phyloP scores from a whole-genome alignment of 192 early-diverging fungal species.

The Mortierella claussenii region DNA sequence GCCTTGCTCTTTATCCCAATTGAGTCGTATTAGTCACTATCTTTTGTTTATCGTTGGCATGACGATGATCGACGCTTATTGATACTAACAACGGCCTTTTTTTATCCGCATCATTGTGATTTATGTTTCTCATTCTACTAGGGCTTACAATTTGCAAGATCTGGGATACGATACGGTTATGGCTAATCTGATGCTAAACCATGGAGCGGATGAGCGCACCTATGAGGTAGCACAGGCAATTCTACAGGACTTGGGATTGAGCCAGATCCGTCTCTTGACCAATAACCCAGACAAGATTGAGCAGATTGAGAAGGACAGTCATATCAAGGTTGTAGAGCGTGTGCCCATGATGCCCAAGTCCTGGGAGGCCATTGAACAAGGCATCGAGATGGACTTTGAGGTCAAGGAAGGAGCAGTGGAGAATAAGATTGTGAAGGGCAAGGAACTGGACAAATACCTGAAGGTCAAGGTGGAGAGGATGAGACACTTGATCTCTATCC shows the following conservation, averaged over 20 bases:
- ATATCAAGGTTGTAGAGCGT: constrained; percentile 81
- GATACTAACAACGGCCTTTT: constrained; percentile 2
- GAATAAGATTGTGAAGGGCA: constrained; percentile 47
- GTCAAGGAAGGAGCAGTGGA: constrained; percentile 40
- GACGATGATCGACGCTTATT: too few species aligned
- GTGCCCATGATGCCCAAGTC: constrained; percentile 91
- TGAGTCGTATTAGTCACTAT: too few species aligned
- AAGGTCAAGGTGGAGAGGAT: constrained; percentile 91
- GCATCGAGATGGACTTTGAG: constrained; percentile 29
- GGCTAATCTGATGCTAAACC: constrained; percentile 90
- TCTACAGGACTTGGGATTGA: constrained; percentile 81
- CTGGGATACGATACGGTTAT: constrained; percentile 93
- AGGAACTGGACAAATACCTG: constrained; percentile 85
- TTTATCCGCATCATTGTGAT: constrained; percentile 3
- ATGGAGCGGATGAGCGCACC: constrained; percentile 93
- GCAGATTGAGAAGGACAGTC: constrained; percentile 72
- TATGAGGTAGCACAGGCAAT: constrained; percentile 93
- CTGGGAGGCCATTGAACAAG: constrained; percentile 66
- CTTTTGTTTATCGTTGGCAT: too few species aligned
- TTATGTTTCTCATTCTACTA: constrained; percentile 33
- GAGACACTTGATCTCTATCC: constrained; percentile 88
- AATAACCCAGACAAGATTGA: constrained; percentile 97
- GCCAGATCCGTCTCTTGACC: constrained; percentile 84
- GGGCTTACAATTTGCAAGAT: constrained; percentile 98
- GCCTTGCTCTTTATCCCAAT: not conserved